Conservation (phyloP, 2,329 filamentous ascomycete genomes). For the Trichophyton schoenleinii region DNA sequence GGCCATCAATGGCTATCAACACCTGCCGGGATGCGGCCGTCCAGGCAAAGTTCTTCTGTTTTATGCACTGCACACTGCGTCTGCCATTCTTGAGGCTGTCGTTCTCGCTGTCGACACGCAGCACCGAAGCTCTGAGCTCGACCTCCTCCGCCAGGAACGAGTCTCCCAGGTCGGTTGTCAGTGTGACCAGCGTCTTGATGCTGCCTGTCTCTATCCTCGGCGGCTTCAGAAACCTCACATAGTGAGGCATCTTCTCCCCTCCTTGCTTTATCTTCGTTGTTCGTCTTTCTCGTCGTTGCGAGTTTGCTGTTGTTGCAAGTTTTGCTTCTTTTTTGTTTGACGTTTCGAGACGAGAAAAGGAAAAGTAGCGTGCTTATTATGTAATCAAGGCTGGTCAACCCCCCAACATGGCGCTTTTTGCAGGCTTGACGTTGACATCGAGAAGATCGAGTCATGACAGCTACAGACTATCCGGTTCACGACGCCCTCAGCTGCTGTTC, state of each 20-base stretch:
- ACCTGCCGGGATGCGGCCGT: constrained; percentile 32
- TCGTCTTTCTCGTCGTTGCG: too few relatives aligned
- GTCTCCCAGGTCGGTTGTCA: constrained; percentile 59
- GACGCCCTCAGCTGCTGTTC: background rate
- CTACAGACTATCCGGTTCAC: background rate
- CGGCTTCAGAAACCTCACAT: constrained; percentile 56
- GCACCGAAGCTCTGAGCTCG: constrained; percentile 25
- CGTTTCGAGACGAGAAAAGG: background rate
- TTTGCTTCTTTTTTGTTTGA: background rate
- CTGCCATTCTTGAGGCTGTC: background rate
- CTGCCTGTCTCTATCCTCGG: constrained; percentile 35
- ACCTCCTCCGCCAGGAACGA: constrained; percentile 44
- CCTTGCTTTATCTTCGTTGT: background rate
- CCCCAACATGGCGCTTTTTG: background rate
- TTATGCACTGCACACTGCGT: background rate
- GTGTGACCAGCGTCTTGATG: constrained; percentile 45
- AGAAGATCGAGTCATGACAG: too few relatives aligned
- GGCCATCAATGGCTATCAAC: constrained; percentile 28
- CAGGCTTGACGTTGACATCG: background rate
- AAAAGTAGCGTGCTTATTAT: background rate
- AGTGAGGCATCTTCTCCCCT: constrained; percentile 40
- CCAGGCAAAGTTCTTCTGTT: constrained; percentile 33
- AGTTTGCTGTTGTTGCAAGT: too few relatives aligned
- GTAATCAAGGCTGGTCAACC: background rate
- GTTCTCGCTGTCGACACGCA: background rate